These are phyloP conservation scores for Pelargonium myrrhifolium DNA, from an alignment of 441 rosid species.

Conservation along the genomic window DNA sequence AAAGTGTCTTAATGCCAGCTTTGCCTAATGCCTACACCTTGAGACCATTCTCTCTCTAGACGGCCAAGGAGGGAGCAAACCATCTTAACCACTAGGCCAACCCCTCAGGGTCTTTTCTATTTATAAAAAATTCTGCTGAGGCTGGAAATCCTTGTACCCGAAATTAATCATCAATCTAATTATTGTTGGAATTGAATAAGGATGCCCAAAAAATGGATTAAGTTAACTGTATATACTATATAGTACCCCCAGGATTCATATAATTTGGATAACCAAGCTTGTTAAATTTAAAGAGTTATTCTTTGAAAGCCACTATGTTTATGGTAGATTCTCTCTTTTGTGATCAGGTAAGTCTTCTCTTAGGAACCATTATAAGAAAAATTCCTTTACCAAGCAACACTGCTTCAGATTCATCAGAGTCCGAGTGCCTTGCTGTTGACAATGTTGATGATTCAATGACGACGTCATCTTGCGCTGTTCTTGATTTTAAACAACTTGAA, in stretches of 20 bases:
- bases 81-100: too few relatives aligned
- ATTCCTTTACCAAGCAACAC: constrained; percentile 64
- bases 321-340: constrained; percentile 15
- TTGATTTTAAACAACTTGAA: constrained; percentile 82
- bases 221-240: neutral
- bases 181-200: neutral
- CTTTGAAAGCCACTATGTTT: neutral
- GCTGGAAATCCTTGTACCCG: neutral
- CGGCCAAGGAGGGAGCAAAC: too few relatives aligned
- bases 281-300: neutral
- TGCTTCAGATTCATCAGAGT: constrained; percentile 31
- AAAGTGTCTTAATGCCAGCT: too few relatives aligned
- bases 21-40: too few relatives aligned
- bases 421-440: constrained; percentile 26
- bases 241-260: neutral
- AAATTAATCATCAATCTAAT: neutral
- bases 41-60: too few relatives aligned
- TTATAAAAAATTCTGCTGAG: neutral
- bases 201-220: neutral
- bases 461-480: constrained; percentile 35
- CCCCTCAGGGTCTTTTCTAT: too few relatives aligned
- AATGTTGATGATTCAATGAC: constrained; percentile 28
- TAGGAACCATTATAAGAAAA: constrained; percentile 84
- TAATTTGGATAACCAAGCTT: neutral
- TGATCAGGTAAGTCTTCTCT: constrained; percentile 87